Base-by-base conservation (phyloP, 2,329 filamentous ascomycete genomes). In the Ophiostoma tasmaniense region DNA sequence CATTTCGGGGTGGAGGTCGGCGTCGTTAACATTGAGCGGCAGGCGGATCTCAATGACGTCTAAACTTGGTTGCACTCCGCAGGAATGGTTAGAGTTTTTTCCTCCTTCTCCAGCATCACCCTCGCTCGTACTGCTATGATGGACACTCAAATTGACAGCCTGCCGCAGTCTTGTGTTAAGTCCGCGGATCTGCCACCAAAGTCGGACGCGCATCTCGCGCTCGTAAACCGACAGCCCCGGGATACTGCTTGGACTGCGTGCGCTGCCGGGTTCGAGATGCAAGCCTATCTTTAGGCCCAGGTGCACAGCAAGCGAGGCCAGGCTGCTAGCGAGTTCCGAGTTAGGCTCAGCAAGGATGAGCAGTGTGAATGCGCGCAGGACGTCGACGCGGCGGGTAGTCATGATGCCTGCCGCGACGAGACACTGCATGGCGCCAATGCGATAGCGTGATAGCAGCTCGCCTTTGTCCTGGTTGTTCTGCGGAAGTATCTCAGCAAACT, bases 1-100 rank as follows among this genome's bases (percentile, higher is more conserved):
- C 80, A 84, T 84, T 11, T 78, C 77, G 0, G 84, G 83, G 3
- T 77, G 75, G 0, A 88, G 74, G 62, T 86, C 84, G 17, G 73
- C 74, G 71, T 88, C 86, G 70, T 87, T 83, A 66, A 87, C 76
- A 69, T 88, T 88, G 1, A 84, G 78, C 0, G 85, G 85, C 75
- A 85, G 79, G 61, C 83, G 81, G 0, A 84, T 83, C 35, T 85
- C 81, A 1, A 67, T 3, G 17, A 71, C 11, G 42, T 64, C 13
- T 55, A 69, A 79, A 80, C 1, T 81, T 79, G 73, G 80, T 55
- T 81, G 81, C 67, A 64, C 68, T 66, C 68, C 70, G 37, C 64
- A 3, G 70, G 71, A 37, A 30, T 67, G 13, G 25, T 59, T 3
- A 14, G 25, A 28, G 22, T 28, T 22, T 5, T 30, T 8, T 59